phyloP scores from a whole-genome alignment of 139 green algal genomes.

The Coelastrella sp. region DNA sequence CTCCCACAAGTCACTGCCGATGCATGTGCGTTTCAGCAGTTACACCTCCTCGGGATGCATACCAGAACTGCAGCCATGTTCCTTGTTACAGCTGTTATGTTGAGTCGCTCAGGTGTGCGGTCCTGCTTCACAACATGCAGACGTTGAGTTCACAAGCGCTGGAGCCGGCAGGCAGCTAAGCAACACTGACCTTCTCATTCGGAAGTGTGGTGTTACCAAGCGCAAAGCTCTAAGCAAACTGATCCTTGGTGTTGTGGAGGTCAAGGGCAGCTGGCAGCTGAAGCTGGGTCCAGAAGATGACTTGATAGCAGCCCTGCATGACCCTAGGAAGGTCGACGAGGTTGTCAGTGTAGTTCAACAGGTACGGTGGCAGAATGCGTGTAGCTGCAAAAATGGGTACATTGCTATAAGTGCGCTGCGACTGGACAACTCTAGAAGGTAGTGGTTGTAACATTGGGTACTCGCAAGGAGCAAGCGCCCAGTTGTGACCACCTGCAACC shows the following conservation, averaged over 20 bases:
- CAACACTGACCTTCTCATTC: slow-evolving; percentile 16
- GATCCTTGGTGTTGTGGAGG: neutral
- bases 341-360: neutral
- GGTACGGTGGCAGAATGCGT: neutral
- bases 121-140: neutral
- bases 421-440: neutral
- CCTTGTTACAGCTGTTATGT: neutral
- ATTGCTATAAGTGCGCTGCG: neutral
- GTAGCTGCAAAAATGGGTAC: neutral
- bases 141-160: neutral
- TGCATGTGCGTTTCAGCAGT: neutral
- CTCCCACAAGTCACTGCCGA: neutral
- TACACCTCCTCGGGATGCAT: neutral
- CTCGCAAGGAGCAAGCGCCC: neutral
- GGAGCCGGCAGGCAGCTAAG: neutral
- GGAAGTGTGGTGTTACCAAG: slow-evolving; percentile 13
- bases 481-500: neutral
- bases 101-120: neutral
- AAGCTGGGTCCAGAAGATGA: neutral
- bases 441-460: neutral
- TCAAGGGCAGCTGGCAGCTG: slow-evolving; percentile 23
- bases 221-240: neutral
- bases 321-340: neutral
- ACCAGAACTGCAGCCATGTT: neutral
- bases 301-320: neutral